Base-by-base conservation (phyloP, 495 filamentous ascomycete species). In the Bacidia gigantensis region DNA sequence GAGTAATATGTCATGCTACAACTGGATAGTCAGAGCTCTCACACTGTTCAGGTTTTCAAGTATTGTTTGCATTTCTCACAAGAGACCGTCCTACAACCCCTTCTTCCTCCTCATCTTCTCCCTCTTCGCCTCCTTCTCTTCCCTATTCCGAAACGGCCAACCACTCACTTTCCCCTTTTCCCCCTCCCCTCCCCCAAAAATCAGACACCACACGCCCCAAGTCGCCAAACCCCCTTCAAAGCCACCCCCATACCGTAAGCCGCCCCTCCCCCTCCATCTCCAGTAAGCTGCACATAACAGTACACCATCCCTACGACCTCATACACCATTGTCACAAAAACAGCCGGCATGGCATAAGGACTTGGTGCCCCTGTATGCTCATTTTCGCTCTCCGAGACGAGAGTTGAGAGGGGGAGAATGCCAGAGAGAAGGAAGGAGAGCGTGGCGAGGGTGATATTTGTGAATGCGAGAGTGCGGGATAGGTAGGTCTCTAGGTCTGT, bases 121-220 rank as follows among this genome's bases (percentile, higher is more conserved):
- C 21, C 54, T 58, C 61, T 71, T 72, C 66, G 71, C 77, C 68
- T 81, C 83, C 45, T 72, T 74, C 46, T 77, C 78, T 53, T 74
- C 70, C 0, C 56, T 53, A 51, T 75, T 76, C 26, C 57, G 58
- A 58, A 76, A 93, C n/a, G 87, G 88, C 60, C 82, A 94, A 23
- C 84, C 83, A 53, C 82, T 78, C 12, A 78, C 87, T 60, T 84
- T 73, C 70, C 87, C 86, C 62, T 92, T 87, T 3, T 79, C 83
- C 0, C 86, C 86, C 0, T 77, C 79, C 56, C 76, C 66, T 78
- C 38, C 70, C 81, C 74, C 85, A 61, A 93, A 95, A 39, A 93
- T 59, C 47, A 87, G 57, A 57, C 80, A 81, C 86, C 85, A 93
- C 9, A 82, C 59, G 3, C 82, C 88, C 17, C 86, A 62, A 2